A percentile compares a stretch with the other conserved stretches of the same genome.
phyloP scores from a whole-genome alignment of 768 basidiomycete species.

The Collybiopsis luxurians region DNA sequence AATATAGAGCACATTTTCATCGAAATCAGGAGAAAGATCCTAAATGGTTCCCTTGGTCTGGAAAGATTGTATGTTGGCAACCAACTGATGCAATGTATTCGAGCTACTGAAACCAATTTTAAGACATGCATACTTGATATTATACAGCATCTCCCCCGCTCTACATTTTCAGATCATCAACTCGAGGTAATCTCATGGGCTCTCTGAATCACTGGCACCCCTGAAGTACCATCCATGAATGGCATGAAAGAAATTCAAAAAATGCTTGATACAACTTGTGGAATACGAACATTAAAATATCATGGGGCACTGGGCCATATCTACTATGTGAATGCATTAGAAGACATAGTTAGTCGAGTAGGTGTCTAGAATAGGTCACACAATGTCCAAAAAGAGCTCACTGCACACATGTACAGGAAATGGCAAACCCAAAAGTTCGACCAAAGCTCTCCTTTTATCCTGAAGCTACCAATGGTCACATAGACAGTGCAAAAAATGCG shows the following conservation, averaged over 20 bases:
- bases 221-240: neutral
- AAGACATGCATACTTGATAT: constrained; percentile 7
- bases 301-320: constrained; percentile 27
- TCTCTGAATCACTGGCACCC: neutral
- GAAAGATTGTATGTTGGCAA: too few relatives aligned
- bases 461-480: constrained; percentile 10
- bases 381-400: neutral
- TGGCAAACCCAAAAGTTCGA: constrained; percentile 17
- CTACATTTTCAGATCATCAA: neutral
- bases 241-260: neutral
- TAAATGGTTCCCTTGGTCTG: too few relatives aligned
- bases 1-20: too few relatives aligned
- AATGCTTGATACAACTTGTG: constrained; percentile 21
- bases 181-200: neutral
- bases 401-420: constrained; percentile 14
- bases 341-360: constrained; percentile 5
- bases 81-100: too few relatives aligned
- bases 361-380: neutral
- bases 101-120: too few relatives aligned
- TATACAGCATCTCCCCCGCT: constrained; percentile 3
- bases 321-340: constrained; percentile 28
- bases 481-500: constrained; percentile 15
- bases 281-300: constrained; percentile 26
- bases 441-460: constrained; percentile 14
- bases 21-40: too few relatives aligned